Evolutionary conservation across 805 yeast genomes (phyloP).

Genomic region (Suhomyces pyralidae): DNA sequence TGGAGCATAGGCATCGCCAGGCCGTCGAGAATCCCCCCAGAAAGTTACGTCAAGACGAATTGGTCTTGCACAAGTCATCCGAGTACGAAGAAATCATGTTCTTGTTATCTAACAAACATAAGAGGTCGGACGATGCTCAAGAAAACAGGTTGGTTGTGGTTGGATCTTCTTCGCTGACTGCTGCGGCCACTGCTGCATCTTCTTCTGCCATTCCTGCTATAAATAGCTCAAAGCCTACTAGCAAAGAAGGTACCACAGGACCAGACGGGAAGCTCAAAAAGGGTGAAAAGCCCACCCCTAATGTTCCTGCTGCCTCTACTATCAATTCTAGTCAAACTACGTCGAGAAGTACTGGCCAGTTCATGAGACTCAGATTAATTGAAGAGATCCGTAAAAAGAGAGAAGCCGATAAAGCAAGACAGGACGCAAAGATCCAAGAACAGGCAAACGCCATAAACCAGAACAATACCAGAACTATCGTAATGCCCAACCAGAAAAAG

Average conservation of each 20-base stretch:
- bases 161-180: slow-evolving; percentile 24
- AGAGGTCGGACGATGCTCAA: slow-evolving; percentile 33
- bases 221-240: slow-evolving; percentile 11
- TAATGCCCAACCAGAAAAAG: slow-evolving; percentile 12
- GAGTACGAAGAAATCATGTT: slow-evolving; percentile 90
- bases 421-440: slow-evolving; percentile 40
- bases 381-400: slow-evolving; percentile 79
- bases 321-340: slow-evolving; percentile 15
- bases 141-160: slow-evolving; percentile 41
- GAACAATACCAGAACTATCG: slow-evolving; percentile 36
- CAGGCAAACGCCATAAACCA: slow-evolving; percentile 28
- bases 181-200: slow-evolving; percentile 17
- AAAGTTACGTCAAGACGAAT: slow-evolving; percentile 41
- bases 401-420: slow-evolving; percentile 41
- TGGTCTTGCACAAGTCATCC: slow-evolving; percentile 59
- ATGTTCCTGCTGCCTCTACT: slow-evolving; percentile 12
- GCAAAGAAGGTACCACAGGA: slow-evolving; percentile 23
- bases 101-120: slow-evolving; percentile 38
- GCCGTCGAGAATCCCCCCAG: slow-evolving; percentile 29
- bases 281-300: slow-evolving; percentile 12
- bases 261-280: slow-evolving; percentile 29
- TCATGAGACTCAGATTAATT: slow-evolving; percentile 81
- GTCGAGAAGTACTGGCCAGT: slow-evolving; percentile 53
- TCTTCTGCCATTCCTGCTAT: slow-evolving; percentile 14
- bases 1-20: slow-evolving; percentile 31